Conservation (phyloP, 75 land plant genomes). For the Selaginella tamariscina region DNA sequence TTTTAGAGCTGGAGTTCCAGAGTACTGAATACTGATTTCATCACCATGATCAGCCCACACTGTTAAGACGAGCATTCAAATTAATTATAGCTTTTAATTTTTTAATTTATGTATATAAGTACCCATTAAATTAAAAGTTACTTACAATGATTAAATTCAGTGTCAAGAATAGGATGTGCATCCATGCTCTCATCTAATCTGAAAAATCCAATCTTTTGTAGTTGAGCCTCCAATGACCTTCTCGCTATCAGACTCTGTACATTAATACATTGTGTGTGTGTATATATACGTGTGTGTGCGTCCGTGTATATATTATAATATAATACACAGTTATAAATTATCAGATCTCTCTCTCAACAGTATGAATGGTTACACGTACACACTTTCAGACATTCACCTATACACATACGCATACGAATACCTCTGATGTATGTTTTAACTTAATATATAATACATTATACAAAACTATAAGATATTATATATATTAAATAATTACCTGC, state of each 20-base stretch:
- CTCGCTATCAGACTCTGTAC: conserved; percentile 85
- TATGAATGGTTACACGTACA: not conserved
- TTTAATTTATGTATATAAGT: too few relatives aligned
- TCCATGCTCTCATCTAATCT: conserved; percentile 38
- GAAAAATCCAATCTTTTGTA: conserved; percentile 52
- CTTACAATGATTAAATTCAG: conserved; percentile 58
- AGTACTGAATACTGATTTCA: conserved; percentile 5
- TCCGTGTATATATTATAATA: too few relatives aligned
- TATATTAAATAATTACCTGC: conserved; percentile 35
- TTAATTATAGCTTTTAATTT: too few relatives aligned
- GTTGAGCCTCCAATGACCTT: conserved; percentile 66
- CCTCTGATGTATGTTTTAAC: not conserved
- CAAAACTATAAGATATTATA: not conserved
- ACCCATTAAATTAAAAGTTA: conserved; percentile 6
- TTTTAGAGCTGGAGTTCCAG: conserved; percentile 12
- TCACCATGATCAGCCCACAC: conserved; percentile 14
- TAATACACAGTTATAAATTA: not conserved
- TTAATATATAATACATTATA: not conserved
- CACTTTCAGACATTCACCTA: not conserved
- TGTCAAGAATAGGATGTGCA: conserved; percentile 44
- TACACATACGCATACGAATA: too few relatives aligned
- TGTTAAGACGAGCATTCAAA: not conserved
- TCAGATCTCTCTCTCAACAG: not conserved
- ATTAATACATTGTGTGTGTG: too few relatives aligned
- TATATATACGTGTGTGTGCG: too few relatives aligned